Percentiles rank a stretch among this genome's conserved stretches.
Evolutionary conservation across 768 basidiomycete species (phyloP).

Genomic region (Trametes gibbosa): DNA sequence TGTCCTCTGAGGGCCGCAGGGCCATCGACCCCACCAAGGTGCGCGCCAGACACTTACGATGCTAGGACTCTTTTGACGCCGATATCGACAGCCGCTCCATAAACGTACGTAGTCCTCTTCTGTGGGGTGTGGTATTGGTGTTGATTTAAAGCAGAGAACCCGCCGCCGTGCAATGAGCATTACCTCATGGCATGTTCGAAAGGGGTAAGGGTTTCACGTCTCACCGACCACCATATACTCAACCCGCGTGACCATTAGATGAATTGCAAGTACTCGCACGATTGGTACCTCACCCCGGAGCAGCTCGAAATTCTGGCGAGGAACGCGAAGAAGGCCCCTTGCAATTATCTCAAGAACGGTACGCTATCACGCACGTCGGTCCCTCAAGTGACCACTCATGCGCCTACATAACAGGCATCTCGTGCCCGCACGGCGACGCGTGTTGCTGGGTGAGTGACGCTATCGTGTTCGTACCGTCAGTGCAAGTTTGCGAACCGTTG

Average conservation of each 20-base stretch:
- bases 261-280: constrained; percentile 82
- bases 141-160: constrained; percentile 51
- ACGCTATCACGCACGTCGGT: not conserved
- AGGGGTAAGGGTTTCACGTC: constrained; percentile 37
- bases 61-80: not conserved
- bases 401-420: constrained; percentile 46
- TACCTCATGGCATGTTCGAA: constrained; percentile 83
- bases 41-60: constrained; percentile 12
- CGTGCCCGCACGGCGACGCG: constrained; percentile 69
- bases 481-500: not conserved
- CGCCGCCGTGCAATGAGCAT: constrained; percentile 83
- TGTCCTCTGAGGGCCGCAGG: constrained; percentile 25
- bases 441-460: constrained; percentile 60
- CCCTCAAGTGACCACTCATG: not conserved
- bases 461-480: not conserved
- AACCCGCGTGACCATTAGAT: constrained; percentile 17
- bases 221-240: not conserved
- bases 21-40: constrained; percentile 66
- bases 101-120: constrained; percentile 52
- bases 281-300: constrained; percentile 68
- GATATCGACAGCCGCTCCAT: constrained; percentile 57
- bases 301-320: constrained; percentile 68
- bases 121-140: not conserved
- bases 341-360: constrained; percentile 83
- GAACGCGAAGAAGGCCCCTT: constrained; percentile 84